These are phyloP conservation scores for Magnusiomyces clavatus DNA, from an alignment of 1,139 yeast species.

Conservation along the genomic window DNA sequence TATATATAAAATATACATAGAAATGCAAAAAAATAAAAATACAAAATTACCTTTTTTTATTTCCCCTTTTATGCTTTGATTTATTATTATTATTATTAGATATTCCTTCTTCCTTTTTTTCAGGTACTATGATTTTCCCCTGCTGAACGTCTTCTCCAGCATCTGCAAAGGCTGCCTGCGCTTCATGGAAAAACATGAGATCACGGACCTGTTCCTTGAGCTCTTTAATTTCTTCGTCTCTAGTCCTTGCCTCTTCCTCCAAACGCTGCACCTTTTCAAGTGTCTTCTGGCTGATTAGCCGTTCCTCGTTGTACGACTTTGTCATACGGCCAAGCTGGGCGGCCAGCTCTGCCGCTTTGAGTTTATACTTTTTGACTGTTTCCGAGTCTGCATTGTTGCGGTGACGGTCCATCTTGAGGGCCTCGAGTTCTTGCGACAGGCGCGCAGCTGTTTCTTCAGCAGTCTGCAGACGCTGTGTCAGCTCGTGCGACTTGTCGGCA, in stretches of 20 bases:
- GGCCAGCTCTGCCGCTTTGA: constrained; percentile 29
- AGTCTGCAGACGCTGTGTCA: too few relatives aligned
- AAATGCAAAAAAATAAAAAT: too few relatives aligned
- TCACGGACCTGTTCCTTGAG: constrained; percentile 68
- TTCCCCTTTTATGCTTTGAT: too few relatives aligned
- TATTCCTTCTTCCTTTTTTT: not conserved
- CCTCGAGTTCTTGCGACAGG: constrained; percentile 5
- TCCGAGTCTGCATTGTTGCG: not conserved
- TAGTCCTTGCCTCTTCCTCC: constrained; percentile 34
- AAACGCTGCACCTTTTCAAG: constrained; percentile 49
- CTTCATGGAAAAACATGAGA: constrained; percentile 72
- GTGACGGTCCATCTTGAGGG: not conserved
- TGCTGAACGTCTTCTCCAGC: constrained; percentile 62
- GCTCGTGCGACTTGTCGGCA: constrained; percentile 24
- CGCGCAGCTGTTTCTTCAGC: too few relatives aligned
- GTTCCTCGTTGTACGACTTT: constrained; percentile 40
- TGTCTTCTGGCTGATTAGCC: constrained; percentile 48
- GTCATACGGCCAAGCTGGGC: constrained; percentile 20
- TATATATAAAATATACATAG: too few relatives aligned
- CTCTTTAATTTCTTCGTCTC: constrained; percentile 34
- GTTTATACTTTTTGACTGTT: constrained; percentile 26
- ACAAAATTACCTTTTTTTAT: too few relatives aligned
- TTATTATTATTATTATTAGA: too few relatives aligned
- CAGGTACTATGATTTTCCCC: constrained; percentile 58
- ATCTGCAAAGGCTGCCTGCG: constrained; percentile 61